Conservation (phyloP, 345 rosid genomes). For the Eucalyptus dawsonii region DNA sequence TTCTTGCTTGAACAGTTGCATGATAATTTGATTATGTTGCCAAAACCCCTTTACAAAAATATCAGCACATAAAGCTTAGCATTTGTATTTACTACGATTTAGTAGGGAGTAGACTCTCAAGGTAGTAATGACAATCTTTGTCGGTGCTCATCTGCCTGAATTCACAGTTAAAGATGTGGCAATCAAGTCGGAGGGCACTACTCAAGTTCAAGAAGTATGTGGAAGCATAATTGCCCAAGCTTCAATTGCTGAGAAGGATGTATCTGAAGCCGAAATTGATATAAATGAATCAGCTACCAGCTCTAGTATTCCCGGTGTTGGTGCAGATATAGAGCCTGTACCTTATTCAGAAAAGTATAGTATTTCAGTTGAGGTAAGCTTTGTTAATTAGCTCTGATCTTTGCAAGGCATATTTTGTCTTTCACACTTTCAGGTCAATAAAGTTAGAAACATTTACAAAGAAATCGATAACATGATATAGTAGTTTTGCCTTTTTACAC, state of each 20-base stretch:
- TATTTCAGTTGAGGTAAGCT: constrained; percentile 43
- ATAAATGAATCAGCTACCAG: neutral
- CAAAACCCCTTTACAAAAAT: neutral
- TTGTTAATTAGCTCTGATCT: neutral
- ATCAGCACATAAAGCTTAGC: neutral
- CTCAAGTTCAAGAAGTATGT: constrained; percentile 14
- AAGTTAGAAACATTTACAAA: neutral
- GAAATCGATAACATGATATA: neutral
- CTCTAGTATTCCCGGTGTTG: constrained; percentile 1
- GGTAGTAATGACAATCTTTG: neutral
- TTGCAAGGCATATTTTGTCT: neutral
- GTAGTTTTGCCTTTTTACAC: neutral
- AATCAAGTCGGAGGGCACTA: constrained; percentile 21
- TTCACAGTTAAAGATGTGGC: neutral
- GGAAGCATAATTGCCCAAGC: constrained; percentile 17
- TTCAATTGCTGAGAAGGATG: neutral
- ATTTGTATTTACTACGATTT: neutral
- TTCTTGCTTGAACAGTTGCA: neutral
- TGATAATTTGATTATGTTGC: neutral
- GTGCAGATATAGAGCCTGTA: neutral
- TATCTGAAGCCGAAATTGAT: constrained; percentile 1
- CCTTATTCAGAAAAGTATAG: constrained; percentile 34
- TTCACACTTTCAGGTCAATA: neutral
- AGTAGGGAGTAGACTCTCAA: neutral
- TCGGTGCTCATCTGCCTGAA: neutral